phyloP scores from a whole-genome alignment of 495 filamentous ascomycete genomes.

The Parmelia sp. region DNA sequence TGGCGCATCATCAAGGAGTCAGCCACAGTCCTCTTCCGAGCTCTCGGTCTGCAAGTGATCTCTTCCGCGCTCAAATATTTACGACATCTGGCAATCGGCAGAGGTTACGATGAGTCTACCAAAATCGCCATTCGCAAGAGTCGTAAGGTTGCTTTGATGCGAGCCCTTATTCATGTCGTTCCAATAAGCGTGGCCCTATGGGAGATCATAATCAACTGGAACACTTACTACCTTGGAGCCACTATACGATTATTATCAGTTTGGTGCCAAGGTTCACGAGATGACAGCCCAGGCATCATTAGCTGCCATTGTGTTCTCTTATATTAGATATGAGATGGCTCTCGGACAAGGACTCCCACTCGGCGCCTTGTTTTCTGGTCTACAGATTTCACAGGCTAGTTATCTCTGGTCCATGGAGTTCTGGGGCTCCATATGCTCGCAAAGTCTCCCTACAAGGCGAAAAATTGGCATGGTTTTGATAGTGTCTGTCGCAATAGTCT shows the following conservation, averaged over 20 bases:
- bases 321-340: constrained; percentile 16
- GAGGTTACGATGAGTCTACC: constrained; percentile 12
- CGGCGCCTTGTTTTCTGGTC: constrained; percentile 24
- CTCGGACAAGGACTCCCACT: constrained; percentile 22
- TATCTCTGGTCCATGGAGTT: constrained; percentile 32
- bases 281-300: constrained; percentile 27
- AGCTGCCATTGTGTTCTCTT: constrained; percentile 23
- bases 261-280: constrained; percentile 28
- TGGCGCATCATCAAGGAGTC: neutral
- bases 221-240: constrained; percentile 19
- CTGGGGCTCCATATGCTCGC: constrained; percentile 18
- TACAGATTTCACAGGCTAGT: constrained; percentile 22
- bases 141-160: constrained; percentile 11
- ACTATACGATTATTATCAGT: constrained; percentile 21
- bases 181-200: constrained; percentile 20
- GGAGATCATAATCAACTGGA: constrained; percentile 22
- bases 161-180: constrained; percentile 16
- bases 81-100: neutral
- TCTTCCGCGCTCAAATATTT: neutral
- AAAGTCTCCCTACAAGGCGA: neutral
- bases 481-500: constrained; percentile 7
- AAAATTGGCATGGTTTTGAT: constrained; percentile 2
- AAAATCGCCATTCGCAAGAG: constrained; percentile 20
- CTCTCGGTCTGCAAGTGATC: neutral
- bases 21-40: neutral